A percentile compares a stretch with the other conserved stretches of the same genome.
phyloP scores from a whole-genome alignment of 495 filamentous ascomycete genomes.

The Neurospora sp. region DNA sequence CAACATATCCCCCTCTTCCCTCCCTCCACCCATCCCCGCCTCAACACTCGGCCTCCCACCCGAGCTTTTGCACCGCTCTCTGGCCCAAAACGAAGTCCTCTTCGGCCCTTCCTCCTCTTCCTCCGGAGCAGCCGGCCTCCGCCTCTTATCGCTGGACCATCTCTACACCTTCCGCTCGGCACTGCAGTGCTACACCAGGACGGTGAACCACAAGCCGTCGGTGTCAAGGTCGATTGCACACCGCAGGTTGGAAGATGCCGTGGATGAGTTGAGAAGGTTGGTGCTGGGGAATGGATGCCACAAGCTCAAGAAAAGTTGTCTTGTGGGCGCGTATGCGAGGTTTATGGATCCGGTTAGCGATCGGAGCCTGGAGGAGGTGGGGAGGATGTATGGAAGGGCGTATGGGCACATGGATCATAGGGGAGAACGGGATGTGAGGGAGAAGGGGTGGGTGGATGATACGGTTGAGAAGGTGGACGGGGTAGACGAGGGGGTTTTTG shows the following conservation, averaged over 20 bases:
- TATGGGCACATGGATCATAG: conserved; percentile 30
- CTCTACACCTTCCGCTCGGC: conserved; percentile 64
- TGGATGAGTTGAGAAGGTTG: conserved; percentile 51
- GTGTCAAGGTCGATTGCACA: conserved; percentile 23
- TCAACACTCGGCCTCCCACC: conserved; percentile 28
- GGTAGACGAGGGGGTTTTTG: not conserved
- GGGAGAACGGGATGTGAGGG: not conserved
- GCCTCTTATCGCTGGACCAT: conserved; percentile 57
- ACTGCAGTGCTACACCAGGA: conserved; percentile 45
- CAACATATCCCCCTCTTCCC: conserved; percentile 12
- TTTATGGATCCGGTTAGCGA: conserved; percentile 46
- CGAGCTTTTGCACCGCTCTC: conserved; percentile 53
- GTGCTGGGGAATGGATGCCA: conserved; percentile 50
- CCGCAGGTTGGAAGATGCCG: conserved; percentile 43
- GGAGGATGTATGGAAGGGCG: conserved; percentile 45
- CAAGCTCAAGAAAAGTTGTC: conserved; percentile 45
- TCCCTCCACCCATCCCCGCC: conserved; percentile 25
- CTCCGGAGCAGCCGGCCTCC: conserved; percentile 42
- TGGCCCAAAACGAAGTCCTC: conserved; percentile 57
- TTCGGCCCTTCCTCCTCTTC: conserved; percentile 40
- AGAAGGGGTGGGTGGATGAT: not conserved
- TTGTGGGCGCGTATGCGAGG: conserved; percentile 49
- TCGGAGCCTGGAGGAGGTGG: conserved; percentile 44
- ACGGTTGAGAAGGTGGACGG: not conserved
- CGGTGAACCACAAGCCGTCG: conserved; percentile 11